Conservation (phyloP, 2,329 filamentous ascomycete genomes). For the Cordyceps javanica region DNA sequence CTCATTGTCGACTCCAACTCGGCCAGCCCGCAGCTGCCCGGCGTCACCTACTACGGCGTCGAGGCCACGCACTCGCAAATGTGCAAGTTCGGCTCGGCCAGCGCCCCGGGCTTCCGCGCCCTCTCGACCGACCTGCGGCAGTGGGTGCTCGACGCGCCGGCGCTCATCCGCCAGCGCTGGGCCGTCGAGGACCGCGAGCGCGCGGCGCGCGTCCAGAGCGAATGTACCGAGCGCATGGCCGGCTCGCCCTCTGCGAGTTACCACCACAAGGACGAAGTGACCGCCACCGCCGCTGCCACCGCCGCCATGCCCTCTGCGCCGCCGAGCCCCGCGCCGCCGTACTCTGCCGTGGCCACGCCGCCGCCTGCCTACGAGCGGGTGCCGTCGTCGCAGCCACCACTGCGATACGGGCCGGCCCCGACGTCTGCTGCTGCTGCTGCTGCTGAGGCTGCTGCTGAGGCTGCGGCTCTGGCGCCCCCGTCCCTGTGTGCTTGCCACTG, state of each 20-base stretch:
- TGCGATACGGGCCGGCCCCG: background rate
- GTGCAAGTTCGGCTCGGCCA: constrained; percentile 63
- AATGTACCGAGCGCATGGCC: constrained; percentile 40
- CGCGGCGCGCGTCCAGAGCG: constrained; percentile 34
- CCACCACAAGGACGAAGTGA: background rate
- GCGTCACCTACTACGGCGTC: constrained; percentile 68
- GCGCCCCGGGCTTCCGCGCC: constrained; percentile 58
- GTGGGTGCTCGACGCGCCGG: constrained; percentile 49
- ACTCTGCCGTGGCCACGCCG: background rate
- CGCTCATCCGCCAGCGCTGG: constrained; percentile 53
- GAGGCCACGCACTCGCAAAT: constrained; percentile 66
- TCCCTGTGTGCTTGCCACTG: background rate
- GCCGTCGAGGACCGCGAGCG: constrained; percentile 51
- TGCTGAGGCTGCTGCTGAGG: background rate
- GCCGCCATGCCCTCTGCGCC: background rate
- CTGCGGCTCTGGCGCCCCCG: background rate
- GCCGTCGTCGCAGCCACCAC: background rate
- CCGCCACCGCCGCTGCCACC: background rate
- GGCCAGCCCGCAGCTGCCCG: constrained; percentile 62
- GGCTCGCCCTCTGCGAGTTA: constrained; percentile 17
- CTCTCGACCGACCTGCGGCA: constrained; percentile 43
- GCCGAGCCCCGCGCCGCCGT: background rate
- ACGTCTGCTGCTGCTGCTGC: background rate
- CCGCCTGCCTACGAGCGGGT: constrained; percentile 1
- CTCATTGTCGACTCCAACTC: constrained; percentile 66